These are phyloP conservation scores for Dictyostelium discoideum DNA, from an alignment of 78 protist genomes.

Conservation along the genomic window DNA sequence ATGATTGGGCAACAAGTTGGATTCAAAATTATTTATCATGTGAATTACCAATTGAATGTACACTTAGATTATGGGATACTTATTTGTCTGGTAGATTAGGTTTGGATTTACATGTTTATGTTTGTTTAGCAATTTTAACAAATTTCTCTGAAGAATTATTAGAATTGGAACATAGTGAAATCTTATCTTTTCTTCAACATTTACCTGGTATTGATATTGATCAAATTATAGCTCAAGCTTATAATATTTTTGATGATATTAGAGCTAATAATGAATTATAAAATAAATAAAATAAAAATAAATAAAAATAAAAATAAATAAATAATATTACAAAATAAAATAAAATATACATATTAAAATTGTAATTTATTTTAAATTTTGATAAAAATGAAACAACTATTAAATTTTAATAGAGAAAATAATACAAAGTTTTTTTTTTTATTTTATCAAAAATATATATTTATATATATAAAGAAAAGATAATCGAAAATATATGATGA, in stretches of 20 bases:
- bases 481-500: not conserved
- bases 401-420: no score
- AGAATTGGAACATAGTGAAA: slow-evolving; percentile 80
- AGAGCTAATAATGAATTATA: slow-evolving; percentile 72
- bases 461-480: not conserved
- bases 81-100: slow-evolving; percentile 76
- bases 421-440: not conserved
- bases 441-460: not conserved
- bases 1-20: slow-evolving; percentile 87
- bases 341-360: no score
- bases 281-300: not conserved
- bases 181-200: slow-evolving; percentile 71
- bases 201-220: slow-evolving; percentile 85
- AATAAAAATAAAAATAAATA: not conserved
- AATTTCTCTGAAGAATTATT: slow-evolving; percentile 76
- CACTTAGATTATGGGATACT: slow-evolving; percentile 80
- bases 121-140: slow-evolving; percentile 72
- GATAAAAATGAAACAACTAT: no score
- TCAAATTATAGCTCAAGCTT: slow-evolving; percentile 82
- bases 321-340: not conserved
- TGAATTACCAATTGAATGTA: slow-evolving; percentile 85
- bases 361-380: no score
- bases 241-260: slow-evolving; percentile 77
- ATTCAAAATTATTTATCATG: slow-evolving; percentile 36
- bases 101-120: slow-evolving; percentile 75